Base-by-base conservation (phyloP, 345 rosid genomes). In the Pseudoturritis turrita region DNA sequence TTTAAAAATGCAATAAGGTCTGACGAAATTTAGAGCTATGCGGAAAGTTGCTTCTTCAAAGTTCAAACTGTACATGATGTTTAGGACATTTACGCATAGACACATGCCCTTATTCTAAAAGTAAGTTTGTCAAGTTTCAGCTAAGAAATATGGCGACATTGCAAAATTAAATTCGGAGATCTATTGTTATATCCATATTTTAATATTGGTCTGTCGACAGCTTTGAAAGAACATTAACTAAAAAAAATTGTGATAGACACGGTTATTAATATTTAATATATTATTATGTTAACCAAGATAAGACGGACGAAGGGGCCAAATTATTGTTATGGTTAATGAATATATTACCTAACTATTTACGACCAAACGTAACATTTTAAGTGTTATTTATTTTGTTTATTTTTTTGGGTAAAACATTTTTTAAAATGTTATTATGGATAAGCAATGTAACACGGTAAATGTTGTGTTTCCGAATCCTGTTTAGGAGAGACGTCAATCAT, bases 61-160 rank as follows among this genome's bases (percentile, higher is more conserved):
- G 10, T 37, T 58, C 28, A 23, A 23, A 21, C 7, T 43, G 10
- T n/a, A 31, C 50, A 41, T 41, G 36, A 40, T 39, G 22, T 39
- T 45, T 44, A 62, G 15, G 53, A 61, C n/a, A 61, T 23, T 21
- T 61, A 41, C 23, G 37, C 66, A 15, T 6, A 29, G 18, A 26
- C 65, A 23, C 36, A 25, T 26, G 52, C 22, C 2, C 11, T 15
- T 15, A 31, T 35, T 55, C 18, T 35, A 22, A 17, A n/a, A 57
- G 31, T 21, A 6, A 10, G 29, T 47, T 33, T 69, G 17, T 29
- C 29, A 28, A 54, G 72, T 41, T 51, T 12, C 36, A 15, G 46
- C 55, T 55, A 44, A 69, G 33, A 57, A 57, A 41, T 68, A 54
- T 29, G 72, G 53, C 19, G 45, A 68, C 40, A 21, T 13, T 31